Conservation (phyloP, 2,329 filamentous ascomycete species). For the Trichoderma brevicompactum region DNA sequence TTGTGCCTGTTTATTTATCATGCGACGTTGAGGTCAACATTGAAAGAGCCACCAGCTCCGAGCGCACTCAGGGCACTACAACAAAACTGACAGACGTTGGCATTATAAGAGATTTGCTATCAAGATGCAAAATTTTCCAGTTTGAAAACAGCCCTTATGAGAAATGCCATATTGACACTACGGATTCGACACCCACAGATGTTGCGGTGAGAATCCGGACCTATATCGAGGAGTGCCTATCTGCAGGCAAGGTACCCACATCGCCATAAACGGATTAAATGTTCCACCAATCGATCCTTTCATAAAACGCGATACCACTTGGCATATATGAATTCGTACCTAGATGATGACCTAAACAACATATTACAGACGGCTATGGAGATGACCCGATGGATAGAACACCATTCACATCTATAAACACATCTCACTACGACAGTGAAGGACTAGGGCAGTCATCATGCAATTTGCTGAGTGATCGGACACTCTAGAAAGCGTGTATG, state of each 20-base stretch:
- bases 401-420: too few relatives aligned
- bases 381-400: too few relatives aligned
- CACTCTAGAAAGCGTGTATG: too few relatives aligned
- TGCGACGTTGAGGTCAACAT: conserved; percentile 4
- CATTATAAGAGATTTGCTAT: neutral
- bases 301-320: too few relatives aligned
- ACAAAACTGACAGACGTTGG: conserved; percentile 2
- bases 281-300: too few relatives aligned
- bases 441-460: too few relatives aligned
- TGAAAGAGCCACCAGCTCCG: neutral
- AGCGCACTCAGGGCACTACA: neutral
- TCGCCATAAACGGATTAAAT: too few relatives aligned
- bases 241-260: neutral
- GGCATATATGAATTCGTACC: too few relatives aligned
- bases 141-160: neutral
- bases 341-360: too few relatives aligned
- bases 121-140: conserved; percentile 1
- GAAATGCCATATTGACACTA: neutral
- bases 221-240: neutral
- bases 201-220: neutral
- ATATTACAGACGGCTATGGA: too few relatives aligned
- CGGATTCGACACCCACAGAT: neutral
- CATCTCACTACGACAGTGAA: too few relatives aligned
- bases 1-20: conserved; percentile 1
- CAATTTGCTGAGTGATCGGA: too few relatives aligned